Evolutionary conservation across 495 filamentous ascomycete species (phyloP), one percentile per base, ranked within the genome.

Genomic region (Physcia stellaris): DNA sequence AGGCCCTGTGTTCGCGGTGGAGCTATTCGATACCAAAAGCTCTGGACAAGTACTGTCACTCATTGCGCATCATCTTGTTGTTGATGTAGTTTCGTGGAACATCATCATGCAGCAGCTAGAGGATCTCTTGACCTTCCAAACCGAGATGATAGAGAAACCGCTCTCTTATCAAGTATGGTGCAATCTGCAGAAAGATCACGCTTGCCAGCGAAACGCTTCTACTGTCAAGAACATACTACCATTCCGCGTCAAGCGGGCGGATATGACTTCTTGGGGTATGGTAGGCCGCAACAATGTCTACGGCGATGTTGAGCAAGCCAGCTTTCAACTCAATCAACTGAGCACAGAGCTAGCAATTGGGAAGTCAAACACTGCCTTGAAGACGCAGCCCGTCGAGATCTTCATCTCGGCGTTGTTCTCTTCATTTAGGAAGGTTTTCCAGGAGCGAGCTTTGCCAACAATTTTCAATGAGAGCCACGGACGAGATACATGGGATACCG

Each of bases 31-130:
- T 17, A 40, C 41, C 7, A 6, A n/a, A n/a, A 16, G n/a, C 2
- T 37, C 28, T n/a, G 29, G 29, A 17, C 46, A 52, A 17, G 39
- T 48, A 10, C 24, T 54, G n/a, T 48, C 45, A 20, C 37, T 57
- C 2, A 55, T 59, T 1, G 70, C 66, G 1, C 73, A 79, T 48
- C 74, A 77, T 40, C 54, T 77, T 2, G 67, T 70, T 6, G 60
- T 78, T 24, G 75, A 79, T 51, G 58, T 72, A 6, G 63, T 70
- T 4, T 77, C 75, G 1, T 77, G 72, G 73, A 54, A 63, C 10
- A 55, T 75, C 40, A 63, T 79, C 24, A 56, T 71, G 15, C 55
- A 67, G 13, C 73, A 78, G 37, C 47, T 78, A 2, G 71, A 75
- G 39, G 62, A 69, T 24, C 44, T 75, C 1, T 47, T 77, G 23